These are phyloP conservation scores for Tuber magnatum DNA, from an alignment of 495 filamentous ascomycete species.

Conservation along the genomic window DNA sequence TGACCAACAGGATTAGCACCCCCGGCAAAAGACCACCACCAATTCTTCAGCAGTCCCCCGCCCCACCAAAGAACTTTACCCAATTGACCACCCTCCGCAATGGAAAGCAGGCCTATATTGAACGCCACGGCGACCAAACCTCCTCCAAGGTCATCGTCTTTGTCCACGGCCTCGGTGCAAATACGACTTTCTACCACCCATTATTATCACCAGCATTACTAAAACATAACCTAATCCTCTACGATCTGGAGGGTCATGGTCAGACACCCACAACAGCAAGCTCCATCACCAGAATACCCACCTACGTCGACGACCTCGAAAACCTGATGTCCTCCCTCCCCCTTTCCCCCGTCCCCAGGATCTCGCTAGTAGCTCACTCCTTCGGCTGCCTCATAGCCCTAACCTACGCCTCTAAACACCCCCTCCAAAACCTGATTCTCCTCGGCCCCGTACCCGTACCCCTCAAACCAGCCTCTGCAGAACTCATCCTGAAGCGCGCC, in stretches of 20 bases:
- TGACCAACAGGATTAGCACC: slow-evolving; percentile 46
- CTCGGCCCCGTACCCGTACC: slow-evolving; percentile 45
- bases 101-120: slow-evolving; percentile 45
- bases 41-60: slow-evolving; percentile 27
- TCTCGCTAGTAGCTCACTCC: slow-evolving; percentile 45
- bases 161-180: slow-evolving; percentile 50
- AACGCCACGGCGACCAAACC: slow-evolving; percentile 35
- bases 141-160: slow-evolving; percentile 43
- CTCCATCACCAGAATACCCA: slow-evolving; percentile 43
- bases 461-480: slow-evolving; percentile 45
- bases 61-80: slow-evolving; percentile 37
- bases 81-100: slow-evolving; percentile 44
- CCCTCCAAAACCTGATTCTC: slow-evolving; percentile 45
- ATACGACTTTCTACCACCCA: slow-evolving; percentile 45
- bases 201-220: slow-evolving; percentile 41
- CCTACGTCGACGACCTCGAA: slow-evolving; percentile 46
- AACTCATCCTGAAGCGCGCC: slow-evolving; percentile 44
- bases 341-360: slow-evolving; percentile 24
- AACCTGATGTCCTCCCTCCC: slow-evolving; percentile 41
- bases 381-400: slow-evolving; percentile 48
- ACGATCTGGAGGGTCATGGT: slow-evolving; percentile 54
- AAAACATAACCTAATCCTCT: slow-evolving; percentile 37
- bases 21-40: slow-evolving; percentile 32
- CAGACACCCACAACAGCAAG: slow-evolving; percentile 46
- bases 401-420: slow-evolving; percentile 42